A percentile compares a stretch with the other conserved stretches of the same genome.
Evolutionary conservation across 768 basidiomycete species (phyloP).

Genomic region (Calocera cornea): DNA sequence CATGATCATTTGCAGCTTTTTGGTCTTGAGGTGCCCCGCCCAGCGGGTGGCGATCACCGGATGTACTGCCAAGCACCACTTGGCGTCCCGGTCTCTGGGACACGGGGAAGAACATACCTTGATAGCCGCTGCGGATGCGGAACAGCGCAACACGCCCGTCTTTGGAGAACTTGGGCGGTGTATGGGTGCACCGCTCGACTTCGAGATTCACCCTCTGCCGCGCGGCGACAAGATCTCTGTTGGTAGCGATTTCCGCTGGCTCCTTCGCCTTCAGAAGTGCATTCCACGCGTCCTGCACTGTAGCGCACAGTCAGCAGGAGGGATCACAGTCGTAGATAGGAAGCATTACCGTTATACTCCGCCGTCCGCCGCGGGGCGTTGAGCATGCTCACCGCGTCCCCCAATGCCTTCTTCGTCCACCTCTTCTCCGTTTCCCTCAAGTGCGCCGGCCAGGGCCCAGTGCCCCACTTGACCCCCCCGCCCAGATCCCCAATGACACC

Average conservation of each 20-base stretch:
- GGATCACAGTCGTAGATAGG: neutral
- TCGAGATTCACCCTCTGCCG: slow-evolving; percentile 29
- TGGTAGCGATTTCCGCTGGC: slow-evolving; percentile 23
- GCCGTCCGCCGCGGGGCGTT: slow-evolving; percentile 27
- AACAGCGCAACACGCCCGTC: slow-evolving; percentile 35
- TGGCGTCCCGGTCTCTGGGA: no score
- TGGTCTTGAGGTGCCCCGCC: slow-evolving; percentile 28
- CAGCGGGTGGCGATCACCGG: slow-evolving; percentile 37
- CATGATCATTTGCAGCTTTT: slow-evolving; percentile 26
- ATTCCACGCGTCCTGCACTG: slow-evolving; percentile 26
- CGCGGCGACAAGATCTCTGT: slow-evolving; percentile 25
- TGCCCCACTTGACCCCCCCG: slow-evolving; percentile 20
- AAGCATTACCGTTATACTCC: slow-evolving; percentile 15
- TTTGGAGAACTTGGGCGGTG: slow-evolving; percentile 31
- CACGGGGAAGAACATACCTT: slow-evolving; percentile 17
- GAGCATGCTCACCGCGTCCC: slow-evolving; percentile 31
- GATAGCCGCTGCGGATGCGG: slow-evolving; percentile 30
- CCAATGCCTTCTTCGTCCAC: slow-evolving; percentile 29
- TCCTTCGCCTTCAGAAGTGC: slow-evolving; percentile 23
- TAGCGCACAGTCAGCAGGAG: neutral
- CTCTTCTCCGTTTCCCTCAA: slow-evolving; percentile 24
- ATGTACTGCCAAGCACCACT: slow-evolving; percentile 19
- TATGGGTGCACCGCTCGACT: slow-evolving; percentile 23
- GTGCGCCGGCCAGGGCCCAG: slow-evolving; percentile 18
- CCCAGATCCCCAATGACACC: slow-evolving; percentile 35